A percentile compares a stretch with the other conserved stretches of the same genome.
These are phyloP conservation scores for Prunus mira DNA, from an alignment of 306 rosid genomes.

Conservation along the genomic window DNA sequence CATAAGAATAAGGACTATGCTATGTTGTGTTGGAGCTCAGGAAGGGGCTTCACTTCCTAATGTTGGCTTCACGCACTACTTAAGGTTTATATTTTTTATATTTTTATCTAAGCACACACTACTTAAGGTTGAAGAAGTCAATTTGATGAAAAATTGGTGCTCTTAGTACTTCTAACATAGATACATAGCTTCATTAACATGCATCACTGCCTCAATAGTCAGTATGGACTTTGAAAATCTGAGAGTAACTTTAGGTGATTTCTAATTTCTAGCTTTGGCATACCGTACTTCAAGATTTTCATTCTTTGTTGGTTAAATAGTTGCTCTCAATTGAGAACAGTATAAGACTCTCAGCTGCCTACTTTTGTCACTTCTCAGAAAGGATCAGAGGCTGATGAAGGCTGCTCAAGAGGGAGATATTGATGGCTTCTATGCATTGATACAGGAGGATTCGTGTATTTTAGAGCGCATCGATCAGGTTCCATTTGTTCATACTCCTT, in stretches of 20 bases:
- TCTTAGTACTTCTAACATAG: too few species aligned
- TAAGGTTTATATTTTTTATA: not conserved
- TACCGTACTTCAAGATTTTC: too few species aligned
- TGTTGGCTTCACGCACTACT: not conserved
- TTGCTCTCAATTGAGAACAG: too few species aligned
- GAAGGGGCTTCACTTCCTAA: not conserved
- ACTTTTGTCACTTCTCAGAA: not conserved
- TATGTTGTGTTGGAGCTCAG: not conserved
- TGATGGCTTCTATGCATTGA: slow-evolving; percentile 16
- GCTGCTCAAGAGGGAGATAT: slow-evolving; percentile 25
- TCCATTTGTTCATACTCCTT: slow-evolving; percentile 39
- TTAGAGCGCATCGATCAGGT: slow-evolving; percentile 2
- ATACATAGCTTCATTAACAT: too few species aligned
- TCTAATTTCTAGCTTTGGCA: too few species aligned
- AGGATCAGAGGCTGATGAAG: not conserved
- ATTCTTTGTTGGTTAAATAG: too few species aligned
- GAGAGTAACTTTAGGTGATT: too few species aligned
- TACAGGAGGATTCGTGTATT: slow-evolving; percentile 20
- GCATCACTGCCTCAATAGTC: too few species aligned
- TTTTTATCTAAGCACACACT: too few species aligned
- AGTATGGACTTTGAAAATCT: too few species aligned
- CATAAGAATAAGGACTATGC: not conserved
- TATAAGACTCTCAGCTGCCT: not conserved
- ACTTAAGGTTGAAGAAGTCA: not conserved
- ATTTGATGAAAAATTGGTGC: too few species aligned